These are phyloP conservation scores for Yamadazyma spencermartinsiae DNA, from an alignment of 1,139 yeast species.

Conservation along the genomic window DNA sequence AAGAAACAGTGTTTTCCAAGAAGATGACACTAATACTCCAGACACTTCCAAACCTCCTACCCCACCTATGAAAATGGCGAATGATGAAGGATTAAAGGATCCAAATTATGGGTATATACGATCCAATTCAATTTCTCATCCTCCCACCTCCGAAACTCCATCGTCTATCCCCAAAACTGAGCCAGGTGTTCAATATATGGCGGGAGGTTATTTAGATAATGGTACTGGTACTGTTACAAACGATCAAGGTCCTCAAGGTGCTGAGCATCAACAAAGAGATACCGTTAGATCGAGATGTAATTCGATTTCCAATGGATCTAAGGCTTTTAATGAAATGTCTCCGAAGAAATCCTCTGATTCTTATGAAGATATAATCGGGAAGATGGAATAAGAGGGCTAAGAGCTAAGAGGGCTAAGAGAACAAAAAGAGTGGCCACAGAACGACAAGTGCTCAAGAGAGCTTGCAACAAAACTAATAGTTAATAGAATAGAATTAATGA, in stretches of 20 bases:
- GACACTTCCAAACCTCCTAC: conserved; percentile 7
- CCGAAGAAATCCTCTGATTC: conserved; percentile 6
- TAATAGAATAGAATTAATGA: no score
- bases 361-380: conserved; percentile 18
- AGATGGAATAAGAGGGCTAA: conserved; percentile 17
- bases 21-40: conserved; percentile 7
- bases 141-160: conserved; percentile 17
- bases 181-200: conserved; percentile 5
- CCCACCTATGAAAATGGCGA: conserved; percentile 7
- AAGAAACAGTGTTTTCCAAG: conserved; percentile 17
- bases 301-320: conserved; percentile 3
- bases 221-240: conserved; percentile 2
- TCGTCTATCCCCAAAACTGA: conserved; percentile 3
- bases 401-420: no score
- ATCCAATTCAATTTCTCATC: conserved; percentile 20
- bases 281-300: neutral
- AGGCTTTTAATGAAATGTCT: conserved; percentile 4
- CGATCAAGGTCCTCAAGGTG: neutral
- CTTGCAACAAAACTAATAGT: neutral
- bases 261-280: neutral
- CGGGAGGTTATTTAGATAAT: conserved; percentile 14
- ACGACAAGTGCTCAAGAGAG: neutral
- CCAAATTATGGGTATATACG: conserved; percentile 10
- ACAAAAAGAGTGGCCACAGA: no score
- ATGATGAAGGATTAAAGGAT: neutral